Evolutionary conservation across 768 basidiomycete species (phyloP), one percentile per base, ranked within the genome.

Genomic region (Tulasnella sp.): DNA sequence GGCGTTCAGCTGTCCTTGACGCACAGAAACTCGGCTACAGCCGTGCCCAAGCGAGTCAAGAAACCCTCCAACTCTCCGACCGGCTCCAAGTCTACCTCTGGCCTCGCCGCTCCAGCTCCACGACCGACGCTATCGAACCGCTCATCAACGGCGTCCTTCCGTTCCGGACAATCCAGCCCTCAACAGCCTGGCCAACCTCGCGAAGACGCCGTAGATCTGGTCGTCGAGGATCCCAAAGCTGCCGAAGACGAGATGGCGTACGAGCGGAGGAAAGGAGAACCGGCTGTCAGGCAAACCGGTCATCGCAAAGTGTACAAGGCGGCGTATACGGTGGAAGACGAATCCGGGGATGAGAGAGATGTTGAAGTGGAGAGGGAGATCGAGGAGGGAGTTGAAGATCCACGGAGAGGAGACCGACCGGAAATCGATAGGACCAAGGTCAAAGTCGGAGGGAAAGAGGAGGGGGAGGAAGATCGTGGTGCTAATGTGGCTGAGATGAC

Each of bases 201-300:
- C 5, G 74, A 78, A 0, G 83, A 98, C 75, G 95, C 95, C 0
- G 89, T 98, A 1, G 96, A 99, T 77, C 83, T 99, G 19, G 85
- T 98, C 5, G 87, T 95, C 0, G 90, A 91, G 77, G 90, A 89
- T 76, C 74, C 78, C 8, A 77, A 82, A 8, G 87, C 88, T 3
- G 86, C 83, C 36, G 83, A 86, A 74, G 83, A 84, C 71, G 86
- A 85, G 35, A 81, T 83, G 76, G 79, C 80, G 34, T 81, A 83
- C 59, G 88, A 89, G 74, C 81, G 88, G 42, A 79, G 85, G 69
- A 86, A 85, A 72, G 90, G 88, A 29, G 89, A 90, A 75, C 88
- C 89, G n/a, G 80, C 73, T 26, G 66, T 72, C 12, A 17, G 63
- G 22, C 52, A 71, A 62, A 71, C 83, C 5, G 84, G 80, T 22